Base-by-base conservation (phyloP, 495 filamentous ascomycete genomes). In the Trichoderma erinaceum region DNA sequence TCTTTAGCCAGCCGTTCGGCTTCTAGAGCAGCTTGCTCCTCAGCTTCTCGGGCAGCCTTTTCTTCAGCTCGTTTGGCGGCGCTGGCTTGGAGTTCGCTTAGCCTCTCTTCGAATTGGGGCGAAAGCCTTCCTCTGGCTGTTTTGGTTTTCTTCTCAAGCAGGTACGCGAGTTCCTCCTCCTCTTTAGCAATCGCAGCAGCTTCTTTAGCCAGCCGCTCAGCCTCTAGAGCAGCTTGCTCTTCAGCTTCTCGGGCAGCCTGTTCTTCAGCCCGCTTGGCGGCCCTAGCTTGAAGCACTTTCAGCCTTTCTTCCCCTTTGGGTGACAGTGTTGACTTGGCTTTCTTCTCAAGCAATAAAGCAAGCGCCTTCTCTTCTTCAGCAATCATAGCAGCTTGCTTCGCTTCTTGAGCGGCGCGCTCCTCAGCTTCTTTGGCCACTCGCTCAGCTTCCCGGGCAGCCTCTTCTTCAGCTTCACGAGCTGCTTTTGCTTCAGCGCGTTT, bases 161-260 rank as follows among this genome's bases (percentile, higher is more conserved):
- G n/a, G 15, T 15, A 16, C 4, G 44, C 13, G 4, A 48, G 13
- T 63, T 65, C 68, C 68, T 71, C 74, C 1, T 72, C 72, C 64
- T 73, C 73, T 32, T 72, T 72, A 46, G 71, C 73, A 10, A 70
- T 69, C 41, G 70, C 63, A 21, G 63, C 63, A 32, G 63, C 65
- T 25, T 52, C 50, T 3, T 32, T 71, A 41, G 44, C 63, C 32
- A 38, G 35, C 35, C 35, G 35, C 35, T 38, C 35, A 38, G 35
- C 63, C 25, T 58, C 50, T 48, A 15, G 43, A 23, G n/a, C 65
- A 5, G 67, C 68, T 61, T 29, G 44, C 41, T 68, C 68, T 44
- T 69, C 68, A 15, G 69, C 70, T 61, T 66, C 65, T 52, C 50
- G 27, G 41, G 65, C 65, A 29, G 65, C 65, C 29, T 61, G 23